These are phyloP conservation scores for Knoxdaviesia proteae DNA, from an alignment of 2,329 filamentous ascomycete species.

Conservation along the genomic window DNA sequence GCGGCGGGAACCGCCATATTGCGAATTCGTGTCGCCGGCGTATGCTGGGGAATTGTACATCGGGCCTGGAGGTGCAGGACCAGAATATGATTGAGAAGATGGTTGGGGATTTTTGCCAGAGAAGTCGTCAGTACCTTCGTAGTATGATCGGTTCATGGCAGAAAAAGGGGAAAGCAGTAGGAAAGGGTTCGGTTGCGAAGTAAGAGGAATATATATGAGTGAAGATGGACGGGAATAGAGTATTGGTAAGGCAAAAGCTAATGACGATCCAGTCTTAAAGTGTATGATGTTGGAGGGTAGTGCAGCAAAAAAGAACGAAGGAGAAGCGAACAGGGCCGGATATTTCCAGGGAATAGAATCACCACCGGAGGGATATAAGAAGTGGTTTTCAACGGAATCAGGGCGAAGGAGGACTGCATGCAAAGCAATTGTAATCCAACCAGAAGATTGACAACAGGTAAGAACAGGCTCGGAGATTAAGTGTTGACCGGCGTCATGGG, in stretches of 20 bases:
- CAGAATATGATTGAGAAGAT: too few species aligned
- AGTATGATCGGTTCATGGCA: conserved; percentile 3
- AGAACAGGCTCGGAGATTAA: too few species aligned
- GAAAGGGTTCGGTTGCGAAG: not conserved
- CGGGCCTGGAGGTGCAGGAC: too few species aligned
- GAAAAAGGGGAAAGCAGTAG: too few species aligned
- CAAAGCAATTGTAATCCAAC: not conserved
- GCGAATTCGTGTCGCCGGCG: too few species aligned
- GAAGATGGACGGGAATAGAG: not conserved
- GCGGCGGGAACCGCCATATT: too few species aligned
- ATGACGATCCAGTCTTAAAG: too few species aligned
- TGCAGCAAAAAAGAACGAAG: not conserved
- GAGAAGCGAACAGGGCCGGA: not conserved
- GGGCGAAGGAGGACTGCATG: not conserved
- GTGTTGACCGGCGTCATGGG: too few species aligned
- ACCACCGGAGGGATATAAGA: not conserved
- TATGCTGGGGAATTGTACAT: too few species aligned
- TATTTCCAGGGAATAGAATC: too few species aligned
- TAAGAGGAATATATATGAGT: not conserved
- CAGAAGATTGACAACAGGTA: too few species aligned
- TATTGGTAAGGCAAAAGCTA: too few species aligned
- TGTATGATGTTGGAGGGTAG: not conserved
- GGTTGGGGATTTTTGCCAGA: conserved; percentile 1
- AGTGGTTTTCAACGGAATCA: not conserved
- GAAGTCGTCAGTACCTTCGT: conserved; percentile 3